These are phyloP conservation scores for Pythium rhizo-oryzae DNA, from an alignment of 352 stramenopile genomes.

Conservation along the genomic window DNA sequence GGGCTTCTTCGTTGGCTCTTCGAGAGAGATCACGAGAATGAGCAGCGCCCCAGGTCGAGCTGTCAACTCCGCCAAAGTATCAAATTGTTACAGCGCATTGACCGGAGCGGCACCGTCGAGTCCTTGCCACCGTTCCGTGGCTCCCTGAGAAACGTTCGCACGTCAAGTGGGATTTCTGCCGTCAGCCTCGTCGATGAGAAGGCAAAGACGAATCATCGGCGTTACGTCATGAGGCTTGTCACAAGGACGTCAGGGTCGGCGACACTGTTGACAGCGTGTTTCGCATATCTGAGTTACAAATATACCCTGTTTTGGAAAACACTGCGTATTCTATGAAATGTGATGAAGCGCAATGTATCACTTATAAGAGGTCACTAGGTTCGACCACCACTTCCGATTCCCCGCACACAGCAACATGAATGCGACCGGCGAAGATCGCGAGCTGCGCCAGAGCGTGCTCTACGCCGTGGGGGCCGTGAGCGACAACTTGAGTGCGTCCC, in stretches of 20 bases:
- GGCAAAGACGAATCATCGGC: not conserved
- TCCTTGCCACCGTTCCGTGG: too few relatives aligned
- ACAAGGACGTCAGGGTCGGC: not conserved
- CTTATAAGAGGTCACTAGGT: not conserved
- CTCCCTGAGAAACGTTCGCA: not conserved
- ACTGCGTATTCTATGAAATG: not conserved
- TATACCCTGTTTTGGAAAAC: not conserved
- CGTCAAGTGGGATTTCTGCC: not conserved
- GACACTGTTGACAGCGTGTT: not conserved
- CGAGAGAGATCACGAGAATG: not conserved
- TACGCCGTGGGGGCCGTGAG: constrained; percentile 74
- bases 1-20: too few relatives aligned
- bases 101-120: too few relatives aligned
- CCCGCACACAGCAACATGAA: not conserved
- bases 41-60: not conserved
- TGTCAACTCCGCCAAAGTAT: not conserved
- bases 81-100: too few relatives aligned
- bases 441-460: constrained; percentile 56
- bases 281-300: not conserved
- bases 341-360: not conserved
- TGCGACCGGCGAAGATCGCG: constrained; percentile 14
- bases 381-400: too few relatives aligned
- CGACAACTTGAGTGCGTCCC: constrained; percentile 51
- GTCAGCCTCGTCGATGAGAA: not conserved
- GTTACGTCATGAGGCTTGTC: constrained; percentile 1